These are phyloP conservation scores for Friedmanniomyces simplex DNA, from an alignment of 495 filamentous ascomycete species.

Conservation along the genomic window DNA sequence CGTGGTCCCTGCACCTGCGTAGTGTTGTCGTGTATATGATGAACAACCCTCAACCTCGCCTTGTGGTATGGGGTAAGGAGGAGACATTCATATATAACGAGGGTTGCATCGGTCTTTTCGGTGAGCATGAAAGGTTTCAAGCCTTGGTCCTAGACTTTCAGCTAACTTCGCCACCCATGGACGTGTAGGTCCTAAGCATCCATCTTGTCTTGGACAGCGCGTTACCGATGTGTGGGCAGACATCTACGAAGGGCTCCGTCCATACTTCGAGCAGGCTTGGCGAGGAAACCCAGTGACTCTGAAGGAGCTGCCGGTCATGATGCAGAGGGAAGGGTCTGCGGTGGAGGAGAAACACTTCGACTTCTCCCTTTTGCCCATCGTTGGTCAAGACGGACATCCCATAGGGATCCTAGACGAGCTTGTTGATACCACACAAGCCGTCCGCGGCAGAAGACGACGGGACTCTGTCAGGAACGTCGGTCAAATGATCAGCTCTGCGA, in stretches of 20 bases:
- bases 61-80: conserved; percentile 59
- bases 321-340: conserved; percentile 43
- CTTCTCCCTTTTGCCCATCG: conserved; percentile 53
- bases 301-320: conserved; percentile 53
- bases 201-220: conserved; percentile 50
- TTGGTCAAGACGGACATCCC: conserved; percentile 50
- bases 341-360: conserved; percentile 59
- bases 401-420: conserved; percentile 39
- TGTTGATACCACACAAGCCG: conserved; percentile 53
- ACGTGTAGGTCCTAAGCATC: conserved; percentile 48
- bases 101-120: conserved; percentile 47
- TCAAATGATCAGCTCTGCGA: conserved; percentile 49
- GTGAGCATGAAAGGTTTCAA: not conserved
- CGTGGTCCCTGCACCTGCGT: conserved; percentile 50
- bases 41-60: conserved; percentile 59
- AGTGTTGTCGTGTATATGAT: conserved; percentile 52
- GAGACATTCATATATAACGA: conserved; percentile 60
- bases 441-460: conserved; percentile 52
- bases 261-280: conserved; percentile 45
- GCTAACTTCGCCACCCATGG: conserved; percentile 25
- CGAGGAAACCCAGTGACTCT: conserved; percentile 58
- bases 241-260: conserved; percentile 50
- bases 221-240: conserved; percentile 53
- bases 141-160: not conserved
- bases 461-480: conserved; percentile 54